Percentiles rank a stretch among this genome's conserved stretches.
Evolutionary conservation across 2,329 filamentous ascomycete genomes (phyloP).

Genomic region (Aspergillus flavus): DNA sequence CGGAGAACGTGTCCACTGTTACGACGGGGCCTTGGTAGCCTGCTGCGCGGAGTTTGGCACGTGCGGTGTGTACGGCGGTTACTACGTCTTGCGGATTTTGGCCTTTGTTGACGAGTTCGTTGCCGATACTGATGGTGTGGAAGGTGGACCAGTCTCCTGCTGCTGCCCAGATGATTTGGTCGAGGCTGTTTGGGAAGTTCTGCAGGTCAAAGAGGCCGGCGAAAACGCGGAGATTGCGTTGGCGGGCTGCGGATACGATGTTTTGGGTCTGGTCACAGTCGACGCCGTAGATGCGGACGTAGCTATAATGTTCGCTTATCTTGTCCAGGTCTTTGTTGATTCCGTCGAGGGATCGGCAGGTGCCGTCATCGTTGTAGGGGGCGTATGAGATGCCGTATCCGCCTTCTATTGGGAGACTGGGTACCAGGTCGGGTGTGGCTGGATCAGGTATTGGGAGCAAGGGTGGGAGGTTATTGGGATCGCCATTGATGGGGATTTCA

Average conservation of each 20-base stretch:
- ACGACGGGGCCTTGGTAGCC: constrained; percentile 76
- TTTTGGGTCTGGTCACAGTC: constrained; percentile 74
- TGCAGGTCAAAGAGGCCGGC: constrained; percentile 71
- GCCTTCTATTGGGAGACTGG: constrained; percentile 5
- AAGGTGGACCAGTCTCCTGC: constrained; percentile 68
- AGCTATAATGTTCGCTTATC: constrained; percentile 57
- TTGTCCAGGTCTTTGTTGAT: constrained; percentile 65
- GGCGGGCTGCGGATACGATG: constrained; percentile 64
- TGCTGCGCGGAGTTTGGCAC: constrained; percentile 58
- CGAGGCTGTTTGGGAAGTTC: constrained; percentile 59
- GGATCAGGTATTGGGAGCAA: not conserved
- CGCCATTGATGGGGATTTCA: not conserved
- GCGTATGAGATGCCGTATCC: constrained; percentile 59
- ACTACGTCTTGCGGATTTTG: constrained; percentile 57
- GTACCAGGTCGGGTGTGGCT: not conserved
- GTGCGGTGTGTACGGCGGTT: constrained; percentile 60
- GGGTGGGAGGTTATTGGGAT: not conserved
- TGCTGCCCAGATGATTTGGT: constrained; percentile 62
- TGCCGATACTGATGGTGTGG: constrained; percentile 75
- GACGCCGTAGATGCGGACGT: constrained; percentile 76
- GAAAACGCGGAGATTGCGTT: constrained; percentile 70
- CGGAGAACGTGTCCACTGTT: constrained; percentile 76
- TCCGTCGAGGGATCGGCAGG: constrained; percentile 68
- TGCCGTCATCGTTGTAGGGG: constrained; percentile 57
- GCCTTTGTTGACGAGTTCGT: constrained; percentile 74